These are phyloP conservation scores for Fusarium sp. DNA, from an alignment of 2,329 filamentous ascomycete species.

Conservation along the genomic window DNA sequence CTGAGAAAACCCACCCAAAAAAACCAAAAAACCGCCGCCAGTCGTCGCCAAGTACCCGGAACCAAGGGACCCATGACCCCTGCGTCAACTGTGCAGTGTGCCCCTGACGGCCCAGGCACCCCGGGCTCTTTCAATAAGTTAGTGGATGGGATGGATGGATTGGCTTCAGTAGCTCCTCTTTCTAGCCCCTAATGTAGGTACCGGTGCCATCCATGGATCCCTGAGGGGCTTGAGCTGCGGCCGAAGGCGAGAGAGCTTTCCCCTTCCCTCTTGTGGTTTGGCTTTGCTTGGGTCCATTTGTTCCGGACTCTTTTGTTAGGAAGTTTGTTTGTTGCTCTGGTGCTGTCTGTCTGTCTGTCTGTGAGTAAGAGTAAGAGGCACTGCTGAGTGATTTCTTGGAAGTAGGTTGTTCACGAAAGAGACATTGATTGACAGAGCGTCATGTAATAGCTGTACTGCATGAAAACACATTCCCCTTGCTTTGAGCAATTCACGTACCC, in stretches of 20 bases:
- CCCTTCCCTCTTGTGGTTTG: conserved; percentile 6
- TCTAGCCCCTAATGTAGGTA: conserved; percentile 46
- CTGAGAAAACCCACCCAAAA: conserved; percentile 3
- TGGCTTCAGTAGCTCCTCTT: conserved; percentile 35
- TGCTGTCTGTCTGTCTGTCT: background rate
- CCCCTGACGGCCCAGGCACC: conserved; percentile 43
- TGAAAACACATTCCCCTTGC: conserved; percentile 7
- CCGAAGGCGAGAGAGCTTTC: background rate
- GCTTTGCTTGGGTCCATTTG: conserved; percentile 4
- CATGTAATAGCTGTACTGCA: background rate
- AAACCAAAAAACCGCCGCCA: conserved; percentile 5
- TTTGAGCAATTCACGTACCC: conserved; percentile 30
- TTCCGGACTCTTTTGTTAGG: background rate
- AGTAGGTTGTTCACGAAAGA: conserved; percentile 3
- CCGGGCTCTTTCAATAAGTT: conserved; percentile 14
- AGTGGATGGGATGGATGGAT: conserved; percentile 26
- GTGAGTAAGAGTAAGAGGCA: background rate
- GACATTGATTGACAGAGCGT: conserved; percentile 5
- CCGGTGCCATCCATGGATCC: conserved; percentile 28
- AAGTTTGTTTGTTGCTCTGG: conserved; percentile 2
- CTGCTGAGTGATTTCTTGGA: background rate
- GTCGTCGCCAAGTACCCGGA: conserved; percentile 26
- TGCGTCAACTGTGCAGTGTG: conserved; percentile 36
- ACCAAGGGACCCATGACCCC: conserved; percentile 25
- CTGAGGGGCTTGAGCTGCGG: background rate